Evolutionary conservation across 305 asterid species (phyloP).

Genomic region (Andrographis paniculata): DNA sequence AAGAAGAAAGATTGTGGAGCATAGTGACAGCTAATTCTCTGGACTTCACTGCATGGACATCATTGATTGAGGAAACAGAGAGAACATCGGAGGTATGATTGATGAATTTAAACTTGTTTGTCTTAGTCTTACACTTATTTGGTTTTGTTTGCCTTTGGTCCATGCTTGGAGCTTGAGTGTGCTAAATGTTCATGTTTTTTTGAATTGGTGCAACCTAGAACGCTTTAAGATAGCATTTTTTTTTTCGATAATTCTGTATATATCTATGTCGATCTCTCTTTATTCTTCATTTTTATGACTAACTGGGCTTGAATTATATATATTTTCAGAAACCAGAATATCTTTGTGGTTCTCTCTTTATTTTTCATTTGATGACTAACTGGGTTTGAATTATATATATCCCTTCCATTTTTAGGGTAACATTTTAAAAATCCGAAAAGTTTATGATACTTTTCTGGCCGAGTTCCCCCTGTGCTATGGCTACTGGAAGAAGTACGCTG

Average conservation of each 20-base stretch:
- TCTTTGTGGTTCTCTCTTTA: background rate
- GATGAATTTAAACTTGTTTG: too few relatives aligned
- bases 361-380: background rate
- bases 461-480: slow-evolving; percentile 98
- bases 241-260: too few relatives aligned
- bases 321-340: background rate
- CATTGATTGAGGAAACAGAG: slow-evolving; percentile 93
- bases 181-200: too few relatives aligned
- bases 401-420: slow-evolving; percentile 41
- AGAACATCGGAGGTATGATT: slow-evolving; percentile 70
- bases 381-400: background rate
- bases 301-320: too few relatives aligned
- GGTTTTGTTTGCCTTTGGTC: background rate
- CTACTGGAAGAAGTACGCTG: slow-evolving; percentile 99
- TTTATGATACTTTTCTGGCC: slow-evolving; percentile 81
- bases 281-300: too few relatives aligned
- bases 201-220: too few relatives aligned
- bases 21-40: slow-evolving; percentile 74
- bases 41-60: slow-evolving; percentile 92
- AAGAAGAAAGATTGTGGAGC: slow-evolving; percentile 97
- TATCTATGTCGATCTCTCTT: too few relatives aligned
- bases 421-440: slow-evolving; percentile 71
- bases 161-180: background rate
- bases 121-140: too few relatives aligned
- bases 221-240: too few relatives aligned